Percentiles rank a stretch among this genome's conserved stretches.
Evolutionary conservation across 2,329 filamentous ascomycete species (phyloP).

Genomic region (Claviceps africana): DNA sequence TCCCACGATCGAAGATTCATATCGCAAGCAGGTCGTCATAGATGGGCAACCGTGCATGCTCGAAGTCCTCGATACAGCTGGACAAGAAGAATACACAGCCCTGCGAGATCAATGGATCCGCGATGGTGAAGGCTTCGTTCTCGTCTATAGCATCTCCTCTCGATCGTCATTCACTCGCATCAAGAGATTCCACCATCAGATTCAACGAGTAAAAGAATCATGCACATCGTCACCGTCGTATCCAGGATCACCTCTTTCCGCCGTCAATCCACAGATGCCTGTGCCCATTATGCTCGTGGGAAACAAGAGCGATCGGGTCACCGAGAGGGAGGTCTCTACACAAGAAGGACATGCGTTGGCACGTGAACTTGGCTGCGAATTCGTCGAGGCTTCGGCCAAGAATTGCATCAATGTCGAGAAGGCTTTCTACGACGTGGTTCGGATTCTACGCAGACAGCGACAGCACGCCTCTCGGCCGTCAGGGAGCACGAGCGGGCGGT

Average conservation of each 20-base stretch:
- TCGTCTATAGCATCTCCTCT: conserved; percentile 97
- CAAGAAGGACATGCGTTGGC: conserved; percentile 90
- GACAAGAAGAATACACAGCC: conserved; percentile 96
- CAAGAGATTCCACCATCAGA: conserved; percentile 91
- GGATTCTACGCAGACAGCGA: conserved; percentile 74
- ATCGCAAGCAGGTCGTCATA: conserved; percentile 82
- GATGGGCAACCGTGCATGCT: conserved; percentile 94
- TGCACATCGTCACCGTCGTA: conserved; percentile 63
- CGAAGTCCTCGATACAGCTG: conserved; percentile 91
- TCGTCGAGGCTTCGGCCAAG: conserved; percentile 92
- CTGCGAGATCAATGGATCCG: conserved; percentile 96
- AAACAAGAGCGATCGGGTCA: conserved; percentile 95
- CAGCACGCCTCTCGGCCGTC: conserved; percentile 36
- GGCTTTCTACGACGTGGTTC: conserved; percentile 94
- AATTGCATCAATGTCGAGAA: conserved; percentile 98
- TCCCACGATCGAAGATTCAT: conserved; percentile 78
- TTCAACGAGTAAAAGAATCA: conserved; percentile 93
- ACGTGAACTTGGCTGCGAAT: conserved; percentile 85
- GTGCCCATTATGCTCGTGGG: conserved; percentile 97
- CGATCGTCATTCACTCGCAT: conserved; percentile 90
- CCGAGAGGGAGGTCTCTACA: conserved; percentile 89
- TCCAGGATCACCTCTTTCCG: conserved; percentile 56
- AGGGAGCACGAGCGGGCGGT: conserved; percentile 22
- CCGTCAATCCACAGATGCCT: conserved; percentile 45
- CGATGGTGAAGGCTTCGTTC: conserved; percentile 90